Evolutionary conservation across 2,329 filamentous ascomycete genomes (phyloP).

Genomic region (Lecanicillium sp.): DNA sequence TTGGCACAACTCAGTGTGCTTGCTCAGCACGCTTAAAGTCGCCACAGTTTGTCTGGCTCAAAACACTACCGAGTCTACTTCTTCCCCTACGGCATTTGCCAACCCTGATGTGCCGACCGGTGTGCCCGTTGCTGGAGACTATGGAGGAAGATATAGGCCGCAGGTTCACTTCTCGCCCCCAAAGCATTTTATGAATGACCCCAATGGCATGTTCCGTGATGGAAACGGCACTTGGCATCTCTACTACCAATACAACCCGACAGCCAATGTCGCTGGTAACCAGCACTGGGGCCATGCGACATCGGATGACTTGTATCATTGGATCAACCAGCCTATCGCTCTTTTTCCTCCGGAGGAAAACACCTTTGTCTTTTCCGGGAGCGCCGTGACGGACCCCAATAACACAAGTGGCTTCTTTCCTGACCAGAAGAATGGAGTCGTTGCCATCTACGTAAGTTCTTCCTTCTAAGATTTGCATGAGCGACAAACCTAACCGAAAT

Average conservation of each 20-base stretch:
- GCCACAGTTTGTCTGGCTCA: constrained; percentile 2
- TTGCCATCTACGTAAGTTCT: constrained; percentile 35
- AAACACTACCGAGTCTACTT: background rate
- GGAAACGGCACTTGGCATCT: constrained; percentile 50
- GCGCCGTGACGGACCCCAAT: constrained; percentile 49
- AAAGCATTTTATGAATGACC: constrained; percentile 49
- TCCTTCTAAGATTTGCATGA: constrained; percentile 21
- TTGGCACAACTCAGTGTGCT: constrained; percentile 7
- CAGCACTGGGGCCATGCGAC: constrained; percentile 63
- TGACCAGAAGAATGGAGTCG: constrained; percentile 48
- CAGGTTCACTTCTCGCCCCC: constrained; percentile 50
- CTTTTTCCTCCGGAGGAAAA: constrained; percentile 39
- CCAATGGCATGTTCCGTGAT: constrained; percentile 55
- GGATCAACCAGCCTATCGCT: constrained; percentile 57
- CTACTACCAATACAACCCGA: constrained; percentile 52
- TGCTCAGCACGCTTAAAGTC: constrained; percentile 5
- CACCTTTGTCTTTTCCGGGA: constrained; percentile 43
- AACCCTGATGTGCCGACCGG: constrained; percentile 14
- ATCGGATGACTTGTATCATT: constrained; percentile 52
- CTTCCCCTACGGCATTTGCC: constrained; percentile 3
- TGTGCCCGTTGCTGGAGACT: constrained; percentile 16
- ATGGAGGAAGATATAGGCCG: constrained; percentile 29
- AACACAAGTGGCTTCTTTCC: constrained; percentile 61
- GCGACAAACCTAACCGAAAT: constrained; percentile 22
- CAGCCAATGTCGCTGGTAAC: constrained; percentile 40